phyloP scores from a whole-genome alignment of 2,329 filamentous ascomycete species.

The Cadophora sp. region DNA sequence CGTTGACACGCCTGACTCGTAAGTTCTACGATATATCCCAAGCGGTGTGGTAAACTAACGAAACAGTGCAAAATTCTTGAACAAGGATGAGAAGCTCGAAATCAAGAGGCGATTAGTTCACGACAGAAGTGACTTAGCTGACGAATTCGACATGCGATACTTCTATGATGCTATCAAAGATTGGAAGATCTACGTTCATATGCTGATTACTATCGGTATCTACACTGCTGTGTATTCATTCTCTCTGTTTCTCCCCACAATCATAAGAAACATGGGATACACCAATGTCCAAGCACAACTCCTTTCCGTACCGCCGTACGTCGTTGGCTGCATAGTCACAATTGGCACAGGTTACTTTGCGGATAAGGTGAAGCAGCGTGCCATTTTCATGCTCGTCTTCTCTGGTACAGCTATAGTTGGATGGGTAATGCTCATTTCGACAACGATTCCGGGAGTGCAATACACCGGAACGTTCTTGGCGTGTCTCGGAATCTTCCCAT shows the following conservation, averaged over 20 bases:
- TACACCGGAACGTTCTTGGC: conserved; percentile 86
- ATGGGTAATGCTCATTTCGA: conserved; percentile 78
- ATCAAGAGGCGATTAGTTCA: conserved; percentile 72
- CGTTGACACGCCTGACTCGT: conserved; percentile 62
- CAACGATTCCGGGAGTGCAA: conserved; percentile 67
- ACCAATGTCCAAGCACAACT: conserved; percentile 56
- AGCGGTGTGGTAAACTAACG: background rate
- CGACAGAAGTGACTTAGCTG: conserved; percentile 72
- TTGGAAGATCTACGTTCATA: conserved; percentile 55
- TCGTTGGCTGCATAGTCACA: conserved; percentile 70
- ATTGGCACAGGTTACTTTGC: conserved; percentile 74
- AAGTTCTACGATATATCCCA: too few relatives aligned
- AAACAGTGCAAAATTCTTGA: conserved; percentile 59
- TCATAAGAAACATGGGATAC: conserved; percentile 59
- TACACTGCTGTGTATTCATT: conserved; percentile 52
- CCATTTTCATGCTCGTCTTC: conserved; percentile 72
- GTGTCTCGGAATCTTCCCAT: conserved; percentile 82
- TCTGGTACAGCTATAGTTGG: conserved; percentile 73
- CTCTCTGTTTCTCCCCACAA: conserved; percentile 53
- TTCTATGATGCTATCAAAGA: conserved; percentile 64
- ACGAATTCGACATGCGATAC: conserved; percentile 63
- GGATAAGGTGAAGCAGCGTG: conserved; percentile 74
- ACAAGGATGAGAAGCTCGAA: conserved; percentile 52
- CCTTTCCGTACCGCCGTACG: conserved; percentile 59
- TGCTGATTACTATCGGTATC: conserved; percentile 66